phyloP scores from a whole-genome alignment of 805 yeast genomes.

The Candida suzukii region DNA sequence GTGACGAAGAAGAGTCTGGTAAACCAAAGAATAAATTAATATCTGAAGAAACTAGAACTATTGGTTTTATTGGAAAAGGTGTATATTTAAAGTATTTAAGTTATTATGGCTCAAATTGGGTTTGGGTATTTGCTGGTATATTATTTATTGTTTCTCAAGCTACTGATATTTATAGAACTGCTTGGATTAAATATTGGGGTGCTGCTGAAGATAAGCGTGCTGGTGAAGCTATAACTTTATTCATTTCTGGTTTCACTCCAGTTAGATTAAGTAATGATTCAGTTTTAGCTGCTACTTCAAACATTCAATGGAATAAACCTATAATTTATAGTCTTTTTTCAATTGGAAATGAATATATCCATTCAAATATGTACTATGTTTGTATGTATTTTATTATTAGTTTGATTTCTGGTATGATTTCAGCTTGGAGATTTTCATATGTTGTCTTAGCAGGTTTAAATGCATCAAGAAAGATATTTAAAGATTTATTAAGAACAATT shows the following conservation, averaged over 20 bases:
- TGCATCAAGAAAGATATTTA: slow-evolving; percentile 75
- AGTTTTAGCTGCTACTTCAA: slow-evolving; percentile 4
- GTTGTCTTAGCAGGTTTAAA: slow-evolving; percentile 63
- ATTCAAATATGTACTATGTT: slow-evolving; percentile 59
- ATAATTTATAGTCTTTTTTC: slow-evolving; percentile 15
- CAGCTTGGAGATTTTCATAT: slow-evolving; percentile 52
- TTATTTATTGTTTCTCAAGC: slow-evolving; percentile 53
- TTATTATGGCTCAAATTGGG: slow-evolving; percentile 58
- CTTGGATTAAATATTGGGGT: slow-evolving; percentile 91
- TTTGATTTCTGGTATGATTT: slow-evolving; percentile 43
- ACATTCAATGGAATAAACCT: slow-evolving; percentile 25
- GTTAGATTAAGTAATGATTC: neutral
- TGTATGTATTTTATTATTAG: slow-evolving; percentile 68
- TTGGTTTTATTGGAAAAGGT: slow-evolving; percentile 74
- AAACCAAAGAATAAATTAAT: slow-evolving; percentile 48
- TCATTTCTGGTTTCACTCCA: neutral
- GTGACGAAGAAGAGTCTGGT: slow-evolving; percentile 27
- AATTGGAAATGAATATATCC: slow-evolving; percentile 14
- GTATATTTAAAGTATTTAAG: slow-evolving; percentile 67
- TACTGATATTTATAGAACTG: slow-evolving; percentile 63
- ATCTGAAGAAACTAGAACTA: slow-evolving; percentile 77
- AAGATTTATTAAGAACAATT: slow-evolving; percentile 54
- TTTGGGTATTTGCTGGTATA: slow-evolving; percentile 41
- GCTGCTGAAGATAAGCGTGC: slow-evolving; percentile 30
- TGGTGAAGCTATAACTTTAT: neutral